Base-by-base conservation (phyloP, 208 protist species). In the Acanthamoeba divionensis region DNA sequence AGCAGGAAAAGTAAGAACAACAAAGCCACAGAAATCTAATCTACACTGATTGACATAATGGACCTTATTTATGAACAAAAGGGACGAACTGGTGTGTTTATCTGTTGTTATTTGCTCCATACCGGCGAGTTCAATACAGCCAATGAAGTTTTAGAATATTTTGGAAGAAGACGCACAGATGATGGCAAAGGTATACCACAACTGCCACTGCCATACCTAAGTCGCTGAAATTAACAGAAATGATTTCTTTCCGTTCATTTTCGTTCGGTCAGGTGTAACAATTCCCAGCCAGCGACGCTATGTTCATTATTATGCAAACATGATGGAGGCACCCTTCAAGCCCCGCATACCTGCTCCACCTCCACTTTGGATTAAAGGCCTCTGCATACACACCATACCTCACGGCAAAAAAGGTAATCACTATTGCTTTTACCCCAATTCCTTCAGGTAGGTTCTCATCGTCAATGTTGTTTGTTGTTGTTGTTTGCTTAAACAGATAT, bases 21-120 rank as follows among this genome's bases (percentile, higher is more conserved):
- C 18, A 18, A n/a, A 18, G 13, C 15, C 18, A 18, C 52, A 13
- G 13, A 13, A 18, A n/a, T 57, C 15, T 13, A 13, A 13, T 13
- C 18, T 57, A n/a, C 15, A 18, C 52, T 57, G 52, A 57, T 57
- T 18, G 52, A n/a, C 24, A n/a, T 12, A 10, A 33, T n/a, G 24
- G 24, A 3, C 4, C 4, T 33, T 26, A 26, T 8, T 3, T 4
- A 26, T 63, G 1, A n/a, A 26, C 55, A 8, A 10, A 47, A 63
- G 55, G 55, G 60, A 8, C 60, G 60, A 26, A 67, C 60, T 26
- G 66, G 66, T 26, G 41, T 75, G 8, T 26, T 75, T 15, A 75
- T 75, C 38, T 75, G 66, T 45, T 75, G 66, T 45, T 75, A 75
- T 45, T 26, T 75, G 66, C 66, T 75, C 13, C 66, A 75, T 45